phyloP scores from a whole-genome alignment of 805 yeast genomes.

The Cyberlindnera euphorbiae region DNA sequence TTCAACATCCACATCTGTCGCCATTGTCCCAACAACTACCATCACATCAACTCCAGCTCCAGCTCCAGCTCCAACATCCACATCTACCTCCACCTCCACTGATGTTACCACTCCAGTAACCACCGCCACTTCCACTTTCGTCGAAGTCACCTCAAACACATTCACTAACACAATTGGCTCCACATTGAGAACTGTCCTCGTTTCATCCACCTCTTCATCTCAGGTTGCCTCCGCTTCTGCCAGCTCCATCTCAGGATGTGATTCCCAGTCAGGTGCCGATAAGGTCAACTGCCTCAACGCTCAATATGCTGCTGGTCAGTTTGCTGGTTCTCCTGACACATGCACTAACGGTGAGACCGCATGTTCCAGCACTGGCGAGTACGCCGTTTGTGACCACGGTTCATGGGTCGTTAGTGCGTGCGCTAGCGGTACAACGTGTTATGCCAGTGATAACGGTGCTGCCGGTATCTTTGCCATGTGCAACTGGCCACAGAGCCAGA shows the following conservation, averaged over 20 bases:
- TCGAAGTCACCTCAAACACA: slow-evolving; percentile 9
- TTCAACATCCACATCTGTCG: slow-evolving; percentile 5
- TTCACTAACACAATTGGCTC: slow-evolving; percentile 7
- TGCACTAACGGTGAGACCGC: slow-evolving; percentile 48
- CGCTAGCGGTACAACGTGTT: slow-evolving; percentile 61
- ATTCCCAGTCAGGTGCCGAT: slow-evolving; percentile 33
- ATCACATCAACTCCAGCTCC: slow-evolving; percentile 9
- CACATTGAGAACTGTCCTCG: slow-evolving; percentile 10
- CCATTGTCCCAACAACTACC: slow-evolving; percentile 5
- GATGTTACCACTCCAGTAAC: slow-evolving; percentile 1
- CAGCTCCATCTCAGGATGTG: slow-evolving; percentile 26
- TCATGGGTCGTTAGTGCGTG: slow-evolving; percentile 54
- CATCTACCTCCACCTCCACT: slow-evolving; percentile 7
- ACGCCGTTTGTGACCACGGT: slow-evolving; percentile 54
- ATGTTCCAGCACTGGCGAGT: slow-evolving; percentile 45
- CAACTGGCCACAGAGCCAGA: slow-evolving; percentile 30
- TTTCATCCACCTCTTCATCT: slow-evolving; percentile 7
- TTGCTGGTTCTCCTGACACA: slow-evolving; percentile 35
- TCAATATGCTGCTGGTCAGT: slow-evolving; percentile 39
- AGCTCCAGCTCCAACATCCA: slow-evolving; percentile 6
- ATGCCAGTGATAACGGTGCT: slow-evolving; percentile 41
- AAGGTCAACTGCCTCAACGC: slow-evolving; percentile 42
- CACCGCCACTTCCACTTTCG: slow-evolving; percentile 3
- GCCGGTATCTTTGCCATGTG: slow-evolving; percentile 42
- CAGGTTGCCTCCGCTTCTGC: slow-evolving; percentile 5